phyloP scores from a whole-genome alignment of 202 grass and related monocot genomes.

The Schoenoplectus tabernaemontani region DNA sequence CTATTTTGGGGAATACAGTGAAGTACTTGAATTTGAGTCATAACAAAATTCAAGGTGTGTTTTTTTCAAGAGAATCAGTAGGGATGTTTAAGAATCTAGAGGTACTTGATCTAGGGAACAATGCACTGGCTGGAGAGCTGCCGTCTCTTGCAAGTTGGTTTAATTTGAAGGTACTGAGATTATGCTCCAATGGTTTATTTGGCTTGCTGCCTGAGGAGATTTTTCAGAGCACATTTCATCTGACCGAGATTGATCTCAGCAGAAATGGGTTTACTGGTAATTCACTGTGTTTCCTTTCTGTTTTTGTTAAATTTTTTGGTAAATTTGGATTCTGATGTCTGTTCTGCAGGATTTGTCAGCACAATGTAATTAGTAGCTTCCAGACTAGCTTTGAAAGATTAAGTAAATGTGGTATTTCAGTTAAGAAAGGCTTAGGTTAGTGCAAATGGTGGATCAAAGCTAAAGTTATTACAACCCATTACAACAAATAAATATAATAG shows the following conservation, averaged over 20 bases:
- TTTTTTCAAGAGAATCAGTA: conserved; percentile 57
- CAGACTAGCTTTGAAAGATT: not conserved
- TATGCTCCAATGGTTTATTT: conserved; percentile 45
- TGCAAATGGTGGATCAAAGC: not conserved
- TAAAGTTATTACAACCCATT: not conserved
- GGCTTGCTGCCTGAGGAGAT: conserved; percentile 58
- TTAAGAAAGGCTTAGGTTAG: not conserved
- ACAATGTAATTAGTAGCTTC: not conserved
- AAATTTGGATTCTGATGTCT: not conserved
- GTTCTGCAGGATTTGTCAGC: not conserved
- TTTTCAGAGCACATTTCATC: conserved; percentile 56
- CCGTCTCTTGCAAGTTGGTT: conserved; percentile 58
- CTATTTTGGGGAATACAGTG: conserved; percentile 73
- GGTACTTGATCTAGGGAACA: conserved; percentile 75
- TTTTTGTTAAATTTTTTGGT: not conserved
- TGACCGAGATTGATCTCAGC: conserved; percentile 79
- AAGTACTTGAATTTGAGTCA: conserved; percentile 92
- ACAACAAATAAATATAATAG: not conserved
- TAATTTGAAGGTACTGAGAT: conserved; percentile 55
- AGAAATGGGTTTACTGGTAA: conserved; percentile 86
- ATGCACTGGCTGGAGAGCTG: conserved; percentile 50
- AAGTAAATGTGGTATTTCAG: not conserved
- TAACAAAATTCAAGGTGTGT: conserved; percentile 52
- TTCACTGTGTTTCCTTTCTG: not conserved
- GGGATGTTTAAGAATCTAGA: conserved; percentile 78